A percentile compares a stretch with the other conserved stretches of the same genome.
phyloP scores from a whole-genome alignment of 352 stramenopile species.

The Globisporangium acanthophoron region DNA sequence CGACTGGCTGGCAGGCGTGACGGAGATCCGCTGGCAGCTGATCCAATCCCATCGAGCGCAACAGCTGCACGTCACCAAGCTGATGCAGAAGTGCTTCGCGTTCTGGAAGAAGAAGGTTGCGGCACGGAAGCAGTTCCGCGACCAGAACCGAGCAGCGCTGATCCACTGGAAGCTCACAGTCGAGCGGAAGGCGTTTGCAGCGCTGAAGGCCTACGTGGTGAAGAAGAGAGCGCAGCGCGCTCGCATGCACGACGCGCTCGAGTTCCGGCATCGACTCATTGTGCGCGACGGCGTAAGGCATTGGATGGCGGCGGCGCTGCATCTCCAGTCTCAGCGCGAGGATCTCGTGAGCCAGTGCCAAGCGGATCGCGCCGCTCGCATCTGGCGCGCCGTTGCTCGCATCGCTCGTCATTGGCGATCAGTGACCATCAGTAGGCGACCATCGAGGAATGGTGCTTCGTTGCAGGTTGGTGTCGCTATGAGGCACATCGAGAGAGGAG shows the following conservation, averaged over 20 bases:
- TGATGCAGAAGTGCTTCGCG: neutral
- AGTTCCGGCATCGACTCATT: conserved; percentile 15
- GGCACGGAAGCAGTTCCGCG: conserved; percentile 1
- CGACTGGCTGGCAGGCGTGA: neutral
- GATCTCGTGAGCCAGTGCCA: conserved; percentile 3
- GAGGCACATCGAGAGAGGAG: neutral
- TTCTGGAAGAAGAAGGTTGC: conserved; percentile 10
- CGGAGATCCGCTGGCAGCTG: neutral
- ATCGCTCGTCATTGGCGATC: conserved; percentile 17
- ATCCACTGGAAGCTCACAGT: conserved; percentile 19
- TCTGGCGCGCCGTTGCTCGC: conserved; percentile 15
- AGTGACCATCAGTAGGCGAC: conserved; percentile 2
- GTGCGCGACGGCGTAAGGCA: conserved; percentile 13
- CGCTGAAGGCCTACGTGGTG: conserved; percentile 3
- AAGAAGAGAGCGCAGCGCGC: conserved; percentile 8
- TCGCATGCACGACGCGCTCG: conserved; percentile 13
- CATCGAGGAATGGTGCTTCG: neutral
- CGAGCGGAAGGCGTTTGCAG: conserved; percentile 9
- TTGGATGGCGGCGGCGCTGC: conserved; percentile 15
- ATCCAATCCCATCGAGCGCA: neutral
- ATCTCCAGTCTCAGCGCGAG: conserved; percentile 13
- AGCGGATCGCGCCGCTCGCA: conserved; percentile 6
- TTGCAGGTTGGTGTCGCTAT: neutral
- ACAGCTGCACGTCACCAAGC: neutral
- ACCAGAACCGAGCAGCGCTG: conserved; percentile 10